Percentiles rank a stretch among this genome's conserved stretches.
These are phyloP conservation scores for Fusarium sp. DNA, from an alignment of 2,329 filamentous ascomycete species.

Conservation along the genomic window DNA sequence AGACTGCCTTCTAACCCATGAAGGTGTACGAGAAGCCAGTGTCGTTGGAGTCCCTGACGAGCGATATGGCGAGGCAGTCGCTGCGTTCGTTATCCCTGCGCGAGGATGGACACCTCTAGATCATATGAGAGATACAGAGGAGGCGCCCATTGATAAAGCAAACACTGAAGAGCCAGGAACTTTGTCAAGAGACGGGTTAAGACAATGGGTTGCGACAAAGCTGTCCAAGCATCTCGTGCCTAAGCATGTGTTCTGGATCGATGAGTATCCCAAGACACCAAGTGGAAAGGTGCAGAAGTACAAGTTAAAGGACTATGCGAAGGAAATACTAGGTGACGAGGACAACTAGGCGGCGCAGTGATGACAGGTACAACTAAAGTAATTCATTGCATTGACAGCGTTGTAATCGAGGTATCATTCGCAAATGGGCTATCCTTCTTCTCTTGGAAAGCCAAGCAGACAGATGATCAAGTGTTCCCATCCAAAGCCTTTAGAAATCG, in stretches of 20 bases:
- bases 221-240: slow-evolving; percentile 83
- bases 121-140: slow-evolving; percentile 33
- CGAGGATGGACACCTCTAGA: slow-evolving; percentile 40
- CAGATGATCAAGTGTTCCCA: slow-evolving; percentile 13
- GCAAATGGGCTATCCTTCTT: slow-evolving; percentile 1
- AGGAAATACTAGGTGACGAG: slow-evolving; percentile 45
- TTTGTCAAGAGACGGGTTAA: slow-evolving; percentile 68
- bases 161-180: slow-evolving; percentile 34
- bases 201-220: slow-evolving; percentile 74
- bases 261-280: slow-evolving; percentile 91
- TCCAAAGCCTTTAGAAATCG: slow-evolving; percentile 20
- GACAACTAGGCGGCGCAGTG: background rate
- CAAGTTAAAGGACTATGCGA: slow-evolving; percentile 75
- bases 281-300: slow-evolving; percentile 98
- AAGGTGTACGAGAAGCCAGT: slow-evolving; percentile 76
- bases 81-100: slow-evolving; percentile 77
- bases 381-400: slow-evolving; percentile 19
- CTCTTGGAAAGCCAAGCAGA: slow-evolving; percentile 10
- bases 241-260: slow-evolving; percentile 87
- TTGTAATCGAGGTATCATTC: slow-evolving; percentile 36
- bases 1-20: slow-evolving; percentile 81
- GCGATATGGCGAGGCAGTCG: slow-evolving; percentile 86
- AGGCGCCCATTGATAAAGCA: slow-evolving; percentile 23
- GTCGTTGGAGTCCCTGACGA: slow-evolving; percentile 87
- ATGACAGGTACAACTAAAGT: background rate